phyloP scores from a whole-genome alignment of 108 stramenopile genomes.

The Cylindrotheca closterium region DNA sequence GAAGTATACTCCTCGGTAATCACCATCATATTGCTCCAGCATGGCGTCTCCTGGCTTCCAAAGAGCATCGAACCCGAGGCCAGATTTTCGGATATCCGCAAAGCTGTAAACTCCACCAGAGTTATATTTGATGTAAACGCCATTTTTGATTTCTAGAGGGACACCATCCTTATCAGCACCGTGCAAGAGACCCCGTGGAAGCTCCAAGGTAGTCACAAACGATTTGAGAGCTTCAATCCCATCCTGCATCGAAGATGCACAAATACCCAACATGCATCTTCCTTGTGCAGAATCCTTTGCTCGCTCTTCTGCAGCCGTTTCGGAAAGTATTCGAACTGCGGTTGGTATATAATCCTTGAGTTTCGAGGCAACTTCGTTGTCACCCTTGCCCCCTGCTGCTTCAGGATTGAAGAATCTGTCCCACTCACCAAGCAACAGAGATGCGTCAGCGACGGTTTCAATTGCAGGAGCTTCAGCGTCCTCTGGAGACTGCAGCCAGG shows the following conservation, averaged over 20 bases:
- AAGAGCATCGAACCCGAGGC: constrained; percentile 79
- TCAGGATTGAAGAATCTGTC: constrained; percentile 21
- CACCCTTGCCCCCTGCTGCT: background rate
- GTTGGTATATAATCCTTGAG: constrained; percentile 11
- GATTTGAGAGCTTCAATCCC: constrained; percentile 68
- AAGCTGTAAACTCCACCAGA: constrained; percentile 82
- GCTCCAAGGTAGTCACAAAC: constrained; percentile 54
- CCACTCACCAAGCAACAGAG: constrained; percentile 29
- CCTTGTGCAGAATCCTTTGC: constrained; percentile 54
- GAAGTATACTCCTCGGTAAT: constrained; percentile 85
- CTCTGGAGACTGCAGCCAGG: constrained; percentile 5
- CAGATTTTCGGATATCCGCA: constrained; percentile 62
- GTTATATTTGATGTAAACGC: constrained; percentile 86
- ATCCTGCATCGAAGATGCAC: constrained; percentile 70
- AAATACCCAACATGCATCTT: constrained; percentile 79
- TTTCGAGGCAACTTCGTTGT: background rate
- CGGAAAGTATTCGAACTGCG: constrained; percentile 26
- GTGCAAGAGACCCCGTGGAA: constrained; percentile 82
- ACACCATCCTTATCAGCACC: constrained; percentile 87
- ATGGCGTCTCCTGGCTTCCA: constrained; percentile 89
- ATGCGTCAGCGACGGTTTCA: constrained; percentile 31
- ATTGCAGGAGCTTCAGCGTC: background rate
- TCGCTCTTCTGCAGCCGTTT: constrained; percentile 46
- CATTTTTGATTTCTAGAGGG: constrained; percentile 61
- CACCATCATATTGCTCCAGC: constrained; percentile 81